Evolutionary conservation across 140 eudicot genomes (phyloP).

Genomic region (Bidens hawaiensis): DNA sequence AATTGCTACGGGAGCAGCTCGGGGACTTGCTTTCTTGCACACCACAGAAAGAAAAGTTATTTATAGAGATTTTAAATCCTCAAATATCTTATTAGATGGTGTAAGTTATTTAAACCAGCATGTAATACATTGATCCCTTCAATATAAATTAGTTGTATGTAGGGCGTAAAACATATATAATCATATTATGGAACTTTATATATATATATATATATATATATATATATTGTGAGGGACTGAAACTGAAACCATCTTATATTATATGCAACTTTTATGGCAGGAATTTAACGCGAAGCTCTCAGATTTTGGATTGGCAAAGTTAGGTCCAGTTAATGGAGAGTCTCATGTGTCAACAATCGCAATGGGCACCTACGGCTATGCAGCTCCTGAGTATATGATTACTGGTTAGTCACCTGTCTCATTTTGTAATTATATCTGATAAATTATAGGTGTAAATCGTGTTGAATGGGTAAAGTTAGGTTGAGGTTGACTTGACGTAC

Average conservation of each 20-base stretch:
- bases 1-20: slow-evolving; percentile 43
- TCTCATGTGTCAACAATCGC: slow-evolving; percentile 24
- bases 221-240: not conserved
- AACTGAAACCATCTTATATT: too few species aligned
- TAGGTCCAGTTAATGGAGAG: slow-evolving; percentile 35
- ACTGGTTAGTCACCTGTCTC: slow-evolving; percentile 18
- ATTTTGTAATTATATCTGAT: not conserved
- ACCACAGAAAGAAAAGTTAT: slow-evolving; percentile 29
- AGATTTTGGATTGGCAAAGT: slow-evolving; percentile 34
- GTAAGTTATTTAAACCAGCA: slow-evolving; percentile 3
- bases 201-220: not conserved
- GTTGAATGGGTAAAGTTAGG: not conserved
- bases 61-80: slow-evolving; percentile 30
- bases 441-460: not conserved
- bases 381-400: slow-evolving; percentile 33
- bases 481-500: not conserved
- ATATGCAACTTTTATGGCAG: slow-evolving; percentile 5
- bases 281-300: slow-evolving; percentile 35
- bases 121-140: too few species aligned
- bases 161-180: too few species aligned
- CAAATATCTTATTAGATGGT: slow-evolving; percentile 34
- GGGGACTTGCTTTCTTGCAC: slow-evolving; percentile 42
- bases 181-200: too few species aligned
- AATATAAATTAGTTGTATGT: too few species aligned
- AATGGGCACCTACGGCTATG: slow-evolving; percentile 29